These are phyloP conservation scores for Rhynchospora pubera DNA, from an alignment of 176 grass and related monocot species.

Conservation along the genomic window DNA sequence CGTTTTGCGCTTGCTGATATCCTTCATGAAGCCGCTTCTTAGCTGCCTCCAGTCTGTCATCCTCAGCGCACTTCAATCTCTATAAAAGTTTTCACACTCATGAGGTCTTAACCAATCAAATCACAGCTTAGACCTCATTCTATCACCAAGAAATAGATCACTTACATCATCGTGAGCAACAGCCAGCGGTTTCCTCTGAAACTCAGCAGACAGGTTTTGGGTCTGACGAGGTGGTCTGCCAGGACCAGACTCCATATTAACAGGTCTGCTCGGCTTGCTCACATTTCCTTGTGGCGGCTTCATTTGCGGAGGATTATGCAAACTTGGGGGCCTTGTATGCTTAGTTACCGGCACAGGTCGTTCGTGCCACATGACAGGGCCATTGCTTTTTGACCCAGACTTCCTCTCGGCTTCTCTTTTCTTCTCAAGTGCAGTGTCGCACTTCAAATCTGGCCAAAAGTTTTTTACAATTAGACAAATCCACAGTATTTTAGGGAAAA, in stretches of 20 bases:
- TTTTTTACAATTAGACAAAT: background rate
- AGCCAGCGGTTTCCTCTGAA: constrained; percentile 38
- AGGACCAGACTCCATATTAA: constrained; percentile 2
- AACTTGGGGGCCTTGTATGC: constrained; percentile 39
- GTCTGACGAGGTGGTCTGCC: constrained; percentile 8
- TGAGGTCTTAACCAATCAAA: constrained; percentile 30
- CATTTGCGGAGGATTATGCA: constrained; percentile 5
- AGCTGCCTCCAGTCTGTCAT: constrained; percentile 54
- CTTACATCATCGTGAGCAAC: constrained; percentile 55
- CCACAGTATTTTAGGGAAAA: background rate
- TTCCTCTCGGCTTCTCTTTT: constrained; percentile 2
- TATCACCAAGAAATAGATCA: background rate
- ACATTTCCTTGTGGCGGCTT: constrained; percentile 1
- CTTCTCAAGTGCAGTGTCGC: constrained; percentile 17
- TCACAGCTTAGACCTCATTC: constrained; percentile 29
- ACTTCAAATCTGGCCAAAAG: constrained; percentile 51
- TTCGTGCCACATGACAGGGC: constrained; percentile 25
- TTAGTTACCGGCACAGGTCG: constrained; percentile 29
- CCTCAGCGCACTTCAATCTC: constrained; percentile 42
- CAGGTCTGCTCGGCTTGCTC: constrained; percentile 28
- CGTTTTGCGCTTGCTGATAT: constrained; percentile 89
- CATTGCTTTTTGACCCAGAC: background rate
- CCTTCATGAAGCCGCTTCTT: constrained; percentile 88
- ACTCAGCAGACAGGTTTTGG: constrained; percentile 11
- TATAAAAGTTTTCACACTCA: constrained; percentile 29